Evolutionary conservation across 2,329 filamentous ascomycete genomes (phyloP), one percentile per base, ranked within the genome.

Genomic region (Aspergillus sergii): DNA sequence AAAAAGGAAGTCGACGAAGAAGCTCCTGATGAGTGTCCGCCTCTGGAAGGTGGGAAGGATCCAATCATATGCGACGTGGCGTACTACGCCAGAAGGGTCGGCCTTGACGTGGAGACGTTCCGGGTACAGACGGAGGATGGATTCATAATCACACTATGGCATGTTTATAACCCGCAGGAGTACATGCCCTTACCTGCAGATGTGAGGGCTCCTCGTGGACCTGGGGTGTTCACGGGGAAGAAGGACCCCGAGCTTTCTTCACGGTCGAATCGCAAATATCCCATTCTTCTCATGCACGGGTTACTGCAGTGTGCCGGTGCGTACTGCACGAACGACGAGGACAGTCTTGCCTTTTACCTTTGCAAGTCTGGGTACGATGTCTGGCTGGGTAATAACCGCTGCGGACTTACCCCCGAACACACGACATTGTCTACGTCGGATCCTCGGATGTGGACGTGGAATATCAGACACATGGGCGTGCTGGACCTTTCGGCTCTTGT

Each of bases 371-470:
- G 94, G 1, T 97, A 93, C 77, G 94, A 98, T 75, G 92, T 98
- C 45, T 98, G 94, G 94, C 84, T 97, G 19, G 94, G 94, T 5
- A 96, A 97, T 79, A 97, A 97, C 74, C 86, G 94, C 23, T 96
- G 93, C 73, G 94, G 94, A 1, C 93, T 95, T 77, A 82, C 86
- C 0, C 94, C 94, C 0, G 86, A 88, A 67, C 94, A 98, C 73
- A 86, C 84, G 2, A 79, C 89, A 26, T 85, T 97, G 45, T 79
- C 86, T 2, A 88, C 91, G 68, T 81, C 81, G 3, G 94, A 98
- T 73, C 94, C 94, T 1, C 87, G 93, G 34, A 96, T 97, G 92
- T 97, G 94, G 94, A 88, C 89, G 46, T 98, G 94, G 94, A 96
- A 96, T 68, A 96, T 97, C 60, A 88, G 92, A 0, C 92, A 97